phyloP scores from a whole-genome alignment of 805 yeast genomes.

The Wickerhamiella spandovensis region DNA sequence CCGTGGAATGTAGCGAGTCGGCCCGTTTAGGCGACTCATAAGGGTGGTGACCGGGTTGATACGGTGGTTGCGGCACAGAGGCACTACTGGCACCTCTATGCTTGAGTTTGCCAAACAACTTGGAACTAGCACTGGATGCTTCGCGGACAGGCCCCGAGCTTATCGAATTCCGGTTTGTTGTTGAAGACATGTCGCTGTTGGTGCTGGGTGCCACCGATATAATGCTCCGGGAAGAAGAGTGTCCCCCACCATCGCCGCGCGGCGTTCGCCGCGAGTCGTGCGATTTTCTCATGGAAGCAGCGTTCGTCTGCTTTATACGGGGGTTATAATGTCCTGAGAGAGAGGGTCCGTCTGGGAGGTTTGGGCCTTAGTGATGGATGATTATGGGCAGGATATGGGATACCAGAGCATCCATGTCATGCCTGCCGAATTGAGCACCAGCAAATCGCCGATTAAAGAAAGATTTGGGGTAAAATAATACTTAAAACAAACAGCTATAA shows the following conservation, averaged over 20 bases:
- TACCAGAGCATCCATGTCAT: background rate
- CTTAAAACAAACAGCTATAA: too few species aligned
- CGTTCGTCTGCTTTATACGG: background rate
- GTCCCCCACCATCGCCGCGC: background rate
- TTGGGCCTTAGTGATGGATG: background rate
- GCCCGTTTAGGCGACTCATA: background rate
- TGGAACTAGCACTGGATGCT: background rate
- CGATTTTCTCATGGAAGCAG: background rate
- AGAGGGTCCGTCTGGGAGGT: background rate
- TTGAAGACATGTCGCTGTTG: background rate
- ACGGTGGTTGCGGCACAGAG: background rate
- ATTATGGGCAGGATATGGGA: background rate
- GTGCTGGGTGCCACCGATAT: slow-evolving; percentile 1
- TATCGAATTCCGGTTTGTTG: background rate
- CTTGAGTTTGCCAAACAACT: slow-evolving; percentile 1
- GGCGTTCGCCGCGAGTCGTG: background rate
- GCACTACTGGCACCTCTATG: background rate
- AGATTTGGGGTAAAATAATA: background rate
- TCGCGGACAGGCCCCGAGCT: background rate
- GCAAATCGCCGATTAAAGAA: background rate
- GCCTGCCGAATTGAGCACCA: background rate
- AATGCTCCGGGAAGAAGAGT: background rate
- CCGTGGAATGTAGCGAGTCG: background rate
- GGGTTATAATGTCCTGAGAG: background rate
- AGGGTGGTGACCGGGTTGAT: background rate